Percentiles rank a stretch among this genome's conserved stretches.
Evolutionary conservation across 768 basidiomycete species (phyloP).

Genomic region (Lentinula sp.): DNA sequence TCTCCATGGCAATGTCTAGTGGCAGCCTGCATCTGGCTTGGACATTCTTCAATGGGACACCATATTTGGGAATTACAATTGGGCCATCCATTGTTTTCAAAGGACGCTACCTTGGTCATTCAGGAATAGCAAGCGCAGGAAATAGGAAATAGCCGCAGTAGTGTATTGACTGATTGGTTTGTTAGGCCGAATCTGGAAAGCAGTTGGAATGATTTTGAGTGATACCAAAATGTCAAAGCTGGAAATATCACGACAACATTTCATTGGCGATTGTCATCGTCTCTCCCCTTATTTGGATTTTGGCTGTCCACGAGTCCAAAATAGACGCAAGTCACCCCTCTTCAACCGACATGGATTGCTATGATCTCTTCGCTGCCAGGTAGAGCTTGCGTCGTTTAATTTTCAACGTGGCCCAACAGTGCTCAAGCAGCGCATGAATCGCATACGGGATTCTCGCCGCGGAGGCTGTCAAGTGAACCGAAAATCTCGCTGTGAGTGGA

Average conservation of each 20-base stretch:
- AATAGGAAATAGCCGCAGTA: neutral
- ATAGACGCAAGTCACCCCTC: conserved; percentile 39
- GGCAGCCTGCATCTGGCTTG: neutral
- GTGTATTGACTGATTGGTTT: neutral
- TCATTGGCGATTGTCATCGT: conserved; percentile 27
- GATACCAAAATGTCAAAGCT: neutral
- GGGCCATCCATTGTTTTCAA: neutral
- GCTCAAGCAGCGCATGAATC: conserved; percentile 44
- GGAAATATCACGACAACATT: conserved; percentile 14
- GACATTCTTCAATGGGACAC: neutral
- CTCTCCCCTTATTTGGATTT: conserved; percentile 30
- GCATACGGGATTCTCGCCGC: conserved; percentile 45
- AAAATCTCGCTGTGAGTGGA: conserved; percentile 35
- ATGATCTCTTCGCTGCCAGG: conserved; percentile 24
- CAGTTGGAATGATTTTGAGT: no score
- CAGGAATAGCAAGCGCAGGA: neutral
- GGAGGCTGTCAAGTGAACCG: conserved; percentile 24
- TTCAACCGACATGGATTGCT: conserved; percentile 46
- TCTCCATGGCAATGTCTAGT: neutral
- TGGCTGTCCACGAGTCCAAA: conserved; percentile 26
- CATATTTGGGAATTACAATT: neutral
- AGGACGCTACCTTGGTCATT: neutral
- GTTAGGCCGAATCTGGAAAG: no score
- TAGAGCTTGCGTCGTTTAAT: conserved; percentile 14
- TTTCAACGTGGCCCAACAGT: conserved; percentile 44